phyloP scores from a whole-genome alignment of 2,329 filamentous ascomycete genomes.

The Pseudogymnoascus sp. region DNA sequence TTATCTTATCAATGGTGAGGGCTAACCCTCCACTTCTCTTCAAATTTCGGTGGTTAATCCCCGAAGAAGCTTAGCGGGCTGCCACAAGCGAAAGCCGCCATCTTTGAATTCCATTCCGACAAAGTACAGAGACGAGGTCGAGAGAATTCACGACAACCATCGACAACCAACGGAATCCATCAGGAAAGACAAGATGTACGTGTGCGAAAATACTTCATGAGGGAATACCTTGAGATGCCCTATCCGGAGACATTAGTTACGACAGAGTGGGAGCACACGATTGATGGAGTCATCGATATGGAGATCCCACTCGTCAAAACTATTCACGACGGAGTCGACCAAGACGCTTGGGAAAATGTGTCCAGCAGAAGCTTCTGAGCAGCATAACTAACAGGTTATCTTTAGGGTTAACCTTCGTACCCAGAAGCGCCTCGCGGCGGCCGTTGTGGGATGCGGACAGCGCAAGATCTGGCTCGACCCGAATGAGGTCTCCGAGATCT shows the following conservation, averaged over 20 bases:
- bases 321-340: slow-evolving; percentile 3
- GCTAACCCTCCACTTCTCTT: slow-evolving; percentile 4
- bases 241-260: not conserved
- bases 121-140: slow-evolving; percentile 9
- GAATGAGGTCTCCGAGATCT: slow-evolving; percentile 98
- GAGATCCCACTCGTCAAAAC: slow-evolving; percentile 5
- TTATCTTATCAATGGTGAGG: slow-evolving; percentile 4
- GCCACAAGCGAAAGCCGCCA: slow-evolving; percentile 7
- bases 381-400: slow-evolving; percentile 6
- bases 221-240: not conserved
- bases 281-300: slow-evolving; percentile 7
- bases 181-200: slow-evolving; percentile 12
- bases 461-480: slow-evolving; percentile 99
- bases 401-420: slow-evolving; percentile 97
- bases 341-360: not conserved
- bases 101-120: slow-evolving; percentile 9
- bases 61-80: slow-evolving; percentile 1
- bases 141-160: slow-evolving; percentile 12
- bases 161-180: slow-evolving; percentile 11
- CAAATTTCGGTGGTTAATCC: slow-evolving; percentile 1
- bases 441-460: slow-evolving; percentile 98
- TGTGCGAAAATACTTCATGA: slow-evolving; percentile 9
- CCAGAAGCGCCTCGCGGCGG: slow-evolving; percentile 99
- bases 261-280: slow-evolving; percentile 8
- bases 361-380: not conserved